Evolutionary conservation across 805 yeast species (phyloP).

Genomic region (Lachancea waltii): DNA sequence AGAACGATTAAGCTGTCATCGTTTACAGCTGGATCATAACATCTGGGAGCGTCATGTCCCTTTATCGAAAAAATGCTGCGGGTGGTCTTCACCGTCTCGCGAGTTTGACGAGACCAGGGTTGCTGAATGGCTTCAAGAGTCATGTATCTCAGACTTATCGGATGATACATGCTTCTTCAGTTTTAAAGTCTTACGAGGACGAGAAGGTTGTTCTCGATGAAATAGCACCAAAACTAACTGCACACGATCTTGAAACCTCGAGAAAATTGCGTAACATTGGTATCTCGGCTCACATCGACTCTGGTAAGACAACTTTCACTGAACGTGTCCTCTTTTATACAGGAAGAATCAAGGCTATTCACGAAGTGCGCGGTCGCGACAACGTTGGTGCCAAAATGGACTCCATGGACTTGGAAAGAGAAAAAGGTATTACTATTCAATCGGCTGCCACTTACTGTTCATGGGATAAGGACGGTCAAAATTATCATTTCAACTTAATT

Average conservation of each 20-base stretch:
- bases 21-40: too few relatives aligned
- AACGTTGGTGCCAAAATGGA: slow-evolving; percentile 99
- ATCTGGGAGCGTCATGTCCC: neutral
- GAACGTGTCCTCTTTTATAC: slow-evolving; percentile 95
- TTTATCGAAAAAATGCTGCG: neutral
- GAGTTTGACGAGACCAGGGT: neutral
- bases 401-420: slow-evolving; percentile 97
- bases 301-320: slow-evolving; percentile 96
- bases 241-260: slow-evolving; percentile 46
- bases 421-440: slow-evolving; percentile 97
- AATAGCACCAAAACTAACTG: slow-evolving; percentile 42
- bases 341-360: slow-evolving; percentile 94
- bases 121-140: neutral
- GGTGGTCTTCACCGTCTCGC: neutral
- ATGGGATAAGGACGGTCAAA: slow-evolving; percentile 69
- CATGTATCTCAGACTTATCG: slow-evolving; percentile 14
- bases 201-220: slow-evolving; percentile 65
- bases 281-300: slow-evolving; percentile 95
- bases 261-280: slow-evolving; percentile 83
- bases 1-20: too few relatives aligned
- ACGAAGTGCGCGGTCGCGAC: slow-evolving; percentile 94
- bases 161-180: slow-evolving; percentile 31
- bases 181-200: slow-evolving; percentile 51
- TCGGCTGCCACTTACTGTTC: slow-evolving; percentile 98
- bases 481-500: slow-evolving; percentile 86